Evolutionary conservation across 306 rosid genomes (phyloP).

Genomic region (Comarum palustre): DNA sequence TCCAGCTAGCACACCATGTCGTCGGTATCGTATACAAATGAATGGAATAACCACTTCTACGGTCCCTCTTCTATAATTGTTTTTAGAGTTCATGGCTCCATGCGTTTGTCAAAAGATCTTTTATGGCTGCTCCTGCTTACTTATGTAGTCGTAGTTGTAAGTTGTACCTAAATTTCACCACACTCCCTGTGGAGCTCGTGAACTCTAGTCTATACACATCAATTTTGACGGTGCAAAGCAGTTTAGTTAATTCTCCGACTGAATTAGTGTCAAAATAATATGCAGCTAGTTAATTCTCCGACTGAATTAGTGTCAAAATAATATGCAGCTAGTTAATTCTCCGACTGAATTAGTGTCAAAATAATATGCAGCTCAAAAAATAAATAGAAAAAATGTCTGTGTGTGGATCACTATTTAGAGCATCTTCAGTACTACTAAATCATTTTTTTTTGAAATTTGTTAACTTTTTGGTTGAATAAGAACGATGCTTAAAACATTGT

Average conservation of each 20-base stretch:
- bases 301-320: not conserved
- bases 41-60: not conserved
- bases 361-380: no score
- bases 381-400: no score
- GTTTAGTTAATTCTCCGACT: not conserved
- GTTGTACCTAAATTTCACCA: not conserved
- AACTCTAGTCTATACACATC: not conserved
- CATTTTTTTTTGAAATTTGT: no score
- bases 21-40: not conserved
- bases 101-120: not conserved
- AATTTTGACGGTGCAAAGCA: not conserved
- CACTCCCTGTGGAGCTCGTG: not conserved
- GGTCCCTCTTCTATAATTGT: not conserved
- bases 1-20: conserved; percentile 24
- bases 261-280: not conserved
- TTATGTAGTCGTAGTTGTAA: not conserved
- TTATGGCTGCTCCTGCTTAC: no score
- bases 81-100: not conserved
- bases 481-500: no score
- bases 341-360: not conserved
- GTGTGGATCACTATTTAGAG: no score
- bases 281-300: not conserved
- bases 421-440: no score
- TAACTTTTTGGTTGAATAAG: no score
- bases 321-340: not conserved